Evolutionary conservation across 176 grass and related monocot species (phyloP), one percentile per base, ranked within the genome.

Genomic region (Microstegium vimineum): DNA sequence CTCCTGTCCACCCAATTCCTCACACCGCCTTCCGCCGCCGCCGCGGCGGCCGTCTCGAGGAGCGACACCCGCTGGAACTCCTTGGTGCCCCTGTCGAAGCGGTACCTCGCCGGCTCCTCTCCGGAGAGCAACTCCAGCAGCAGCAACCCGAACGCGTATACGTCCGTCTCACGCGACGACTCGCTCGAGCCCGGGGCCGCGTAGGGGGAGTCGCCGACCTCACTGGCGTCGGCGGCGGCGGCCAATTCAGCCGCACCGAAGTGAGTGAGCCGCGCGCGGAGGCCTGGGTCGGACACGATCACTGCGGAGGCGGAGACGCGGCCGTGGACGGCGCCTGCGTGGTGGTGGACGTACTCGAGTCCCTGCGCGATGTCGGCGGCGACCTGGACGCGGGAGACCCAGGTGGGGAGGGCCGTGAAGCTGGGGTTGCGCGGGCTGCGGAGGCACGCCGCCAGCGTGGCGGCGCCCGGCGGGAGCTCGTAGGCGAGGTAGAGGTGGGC

Each of bases 341-440:
- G 84, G 54, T 87, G 79, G 79, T 97, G 94, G 37, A 94, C 73
- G 89, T 97, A 97, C 18, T 94, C 87, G 16, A 97, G 74, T 35
- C 89, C 94, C 23, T 93, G 69, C 1, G 91, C 87, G 13, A 97
- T 35, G 72, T 97, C 87, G n/a, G 67, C 40, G 36, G 94, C 94
- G 4, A 92, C 72, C 71, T 88, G 87, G 42, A 88, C 80, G 54
- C 89, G 84, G 2, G 89, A 87, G 51, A 87, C 14, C 85, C 91
- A 92, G 2, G 91, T 85, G 79, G 35, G 70, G 75, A 97, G 84
- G 23, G 87, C 78, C 10, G 81, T 91, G 84, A 82, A 87, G 31
- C 69, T 42, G 10, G 87, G 78, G 81, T 81, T 87, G 20, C 83
- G 86, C 0, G 86, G 23, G 87, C 78, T 81, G 63, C 73, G 91